Evolutionary conservation across 108 stramenopile genomes (phyloP), one percentile per base, ranked within the genome.

Genomic region (Nitzschia inconspicua): DNA sequence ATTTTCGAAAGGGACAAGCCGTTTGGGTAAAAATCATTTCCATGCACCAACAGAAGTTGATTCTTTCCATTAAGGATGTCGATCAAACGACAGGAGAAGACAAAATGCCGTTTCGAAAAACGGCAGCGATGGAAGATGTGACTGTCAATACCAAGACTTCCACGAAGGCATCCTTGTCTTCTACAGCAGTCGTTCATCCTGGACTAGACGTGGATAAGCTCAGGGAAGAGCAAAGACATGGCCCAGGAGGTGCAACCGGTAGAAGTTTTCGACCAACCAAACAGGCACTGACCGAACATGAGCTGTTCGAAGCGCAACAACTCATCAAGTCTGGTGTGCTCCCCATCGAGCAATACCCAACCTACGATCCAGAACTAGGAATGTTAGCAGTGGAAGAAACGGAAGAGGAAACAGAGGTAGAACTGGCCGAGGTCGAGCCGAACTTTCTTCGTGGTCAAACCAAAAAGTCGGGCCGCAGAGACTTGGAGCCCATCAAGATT

Each of bases 291-390:
- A 94, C 90, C 20, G 95, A 96, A 71, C 96, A 96, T 40, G 96
- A 98, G 66, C 83, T 99, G 27, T 98, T 89, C 71, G 98, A 97
- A 65, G 95, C 95, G 0, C 88, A 96, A 48, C 97, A 98, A 68
- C 79, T 99, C 31, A 95, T 97, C 57, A 79, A 85, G 36, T 89
- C 94, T 13, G 98, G 98, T 16, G 97, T 98, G n/a, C 69, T 99
- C 41, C 91, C 94, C 13, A 95, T 96, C 11, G 95, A 96, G 41
- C 94, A 96, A 60, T 95, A 96, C 62, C 98, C 98, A 14, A 96
- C 94, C 3, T 99, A 83, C 61, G 96, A 98, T 77, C 68, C 77
- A 0, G 95, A 95, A 49, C n/a, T 91, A 41, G 96, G 95, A 26
- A 89, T 96, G 85, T 73, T 95, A 5, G 94, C 90, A 32, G 83